Evolutionary conservation across 305 asterid genomes (phyloP).

Genomic region (Fraxinus albicans): DNA sequence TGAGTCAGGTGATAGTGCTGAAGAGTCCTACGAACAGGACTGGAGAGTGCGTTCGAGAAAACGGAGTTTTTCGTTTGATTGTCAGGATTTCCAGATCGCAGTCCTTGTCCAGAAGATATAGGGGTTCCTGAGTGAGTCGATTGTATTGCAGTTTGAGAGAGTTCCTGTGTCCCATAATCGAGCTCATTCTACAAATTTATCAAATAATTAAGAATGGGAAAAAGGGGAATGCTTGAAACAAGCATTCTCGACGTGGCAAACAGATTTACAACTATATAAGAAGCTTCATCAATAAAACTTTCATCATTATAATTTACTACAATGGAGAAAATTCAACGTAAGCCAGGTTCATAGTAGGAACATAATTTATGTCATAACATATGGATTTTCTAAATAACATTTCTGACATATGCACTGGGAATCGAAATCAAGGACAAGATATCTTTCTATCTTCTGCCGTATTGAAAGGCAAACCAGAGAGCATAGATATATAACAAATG

Average conservation of each 20-base stretch:
- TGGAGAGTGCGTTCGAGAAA: constrained; percentile 71
- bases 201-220: background rate
- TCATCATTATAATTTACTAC: background rate
- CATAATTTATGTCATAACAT: background rate
- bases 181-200: constrained; percentile 46
- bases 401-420: background rate
- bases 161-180: constrained; percentile 44
- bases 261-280: background rate
- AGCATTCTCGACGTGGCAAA: background rate
- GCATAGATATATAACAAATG: background rate
- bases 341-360: background rate
- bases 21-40: constrained; percentile 66
- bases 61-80: constrained; percentile 24
- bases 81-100: constrained; percentile 29
- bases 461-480: background rate
- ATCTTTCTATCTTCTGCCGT: background rate
- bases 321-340: background rate
- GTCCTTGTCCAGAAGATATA: constrained; percentile 39
- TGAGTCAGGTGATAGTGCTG: constrained; percentile 67
- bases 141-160: constrained; percentile 32
- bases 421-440: background rate
- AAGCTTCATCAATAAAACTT: background rate
- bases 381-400: background rate
- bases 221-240: background rate
- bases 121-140: constrained; percentile 33